Conservation (phyloP, 1,284 basidiomycete species). For the Sphaerobolus stellatus region DNA sequence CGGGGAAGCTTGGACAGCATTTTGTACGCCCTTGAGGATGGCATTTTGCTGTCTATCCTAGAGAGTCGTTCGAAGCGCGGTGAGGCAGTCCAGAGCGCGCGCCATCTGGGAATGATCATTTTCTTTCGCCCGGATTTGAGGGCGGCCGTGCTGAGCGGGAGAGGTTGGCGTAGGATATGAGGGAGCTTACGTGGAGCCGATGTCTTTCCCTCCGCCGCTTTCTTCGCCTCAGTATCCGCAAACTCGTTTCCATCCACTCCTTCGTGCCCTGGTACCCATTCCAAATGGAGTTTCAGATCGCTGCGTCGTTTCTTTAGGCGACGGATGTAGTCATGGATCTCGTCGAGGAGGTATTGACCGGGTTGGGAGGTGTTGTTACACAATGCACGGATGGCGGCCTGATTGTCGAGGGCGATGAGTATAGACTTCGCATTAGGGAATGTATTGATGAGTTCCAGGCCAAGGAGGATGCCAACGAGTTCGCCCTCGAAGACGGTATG, state of each 20-base stretch:
- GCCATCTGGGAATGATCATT: too few species aligned
- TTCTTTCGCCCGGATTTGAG: too few species aligned
- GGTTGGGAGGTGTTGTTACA: not conserved
- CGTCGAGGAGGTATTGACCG: not conserved
- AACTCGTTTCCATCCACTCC: conserved; percentile 21
- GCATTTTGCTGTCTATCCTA: too few species aligned
- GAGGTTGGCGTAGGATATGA: too few species aligned
- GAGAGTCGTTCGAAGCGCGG: too few species aligned
- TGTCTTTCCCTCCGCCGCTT: too few species aligned
- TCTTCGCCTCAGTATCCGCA: conserved; percentile 20
- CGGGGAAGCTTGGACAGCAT: too few species aligned
- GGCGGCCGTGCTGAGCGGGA: too few species aligned
- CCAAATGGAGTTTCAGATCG: not conserved
- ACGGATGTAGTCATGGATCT: not conserved
- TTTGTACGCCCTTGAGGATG: too few species aligned
- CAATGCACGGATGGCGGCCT: not conserved
- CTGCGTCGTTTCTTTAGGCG: not conserved
- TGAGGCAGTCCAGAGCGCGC: too few species aligned
- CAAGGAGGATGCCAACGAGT: not conserved
- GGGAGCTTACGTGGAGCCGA: too few species aligned
- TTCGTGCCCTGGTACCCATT: conserved; percentile 20
- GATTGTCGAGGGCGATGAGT: not conserved
- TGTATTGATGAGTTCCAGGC: not conserved
- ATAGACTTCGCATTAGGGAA: not conserved
- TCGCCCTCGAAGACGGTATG: not conserved